Base-by-base conservation (phyloP, 2,329 filamentous ascomycete genomes). In the Sarocladium kiliense region DNA sequence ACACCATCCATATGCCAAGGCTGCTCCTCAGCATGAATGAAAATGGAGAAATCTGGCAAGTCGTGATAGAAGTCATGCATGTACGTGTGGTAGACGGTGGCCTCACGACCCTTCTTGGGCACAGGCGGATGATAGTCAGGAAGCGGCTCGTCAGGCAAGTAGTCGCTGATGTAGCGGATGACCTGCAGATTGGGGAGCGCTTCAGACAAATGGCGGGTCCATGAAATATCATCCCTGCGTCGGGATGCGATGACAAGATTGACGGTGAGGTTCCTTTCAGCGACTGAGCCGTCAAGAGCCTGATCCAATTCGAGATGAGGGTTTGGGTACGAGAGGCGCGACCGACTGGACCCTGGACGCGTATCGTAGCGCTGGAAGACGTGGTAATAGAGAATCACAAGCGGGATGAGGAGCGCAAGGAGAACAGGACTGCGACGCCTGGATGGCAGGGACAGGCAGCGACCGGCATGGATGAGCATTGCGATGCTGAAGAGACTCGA, bases 51-150 rank as follows among this genome's bases (percentile, higher is more conserved):
- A 54, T 84, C 80, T 2, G 81, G 76, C 3, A 87, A 74, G 3
- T 72, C 62, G 58, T 85, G 74, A 68, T 87, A 86, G 65, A 80
- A 76, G 64, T 84, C 80, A 61, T 84, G 77, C 61, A 86, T 76
- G 66, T 82, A 85, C 37, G 75, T 79, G 36, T 85, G 72, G 63
- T 86, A 86, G 7, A 82, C 76, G 69, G 82, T 79, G 32, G 80
- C 82, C 67, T 87, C 84, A 61, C 84, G 79, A 32, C 84, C 84
- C 65, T 84, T 84, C 62, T 81, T 80, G 55, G 75, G 59, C 3
- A 67, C 73, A 0, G 78, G 77, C 1, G 79, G 75, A 57, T 78
- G 77, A 21, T 77, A 69, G 14, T 66, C 64, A 2, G 77, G 77
- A 1, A 62, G 65, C 5, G 69, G 68, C 60, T 80, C 74, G 21